Base-by-base conservation (phyloP, 2,329 filamentous ascomycete species). In the Beauveria medogensis region DNA sequence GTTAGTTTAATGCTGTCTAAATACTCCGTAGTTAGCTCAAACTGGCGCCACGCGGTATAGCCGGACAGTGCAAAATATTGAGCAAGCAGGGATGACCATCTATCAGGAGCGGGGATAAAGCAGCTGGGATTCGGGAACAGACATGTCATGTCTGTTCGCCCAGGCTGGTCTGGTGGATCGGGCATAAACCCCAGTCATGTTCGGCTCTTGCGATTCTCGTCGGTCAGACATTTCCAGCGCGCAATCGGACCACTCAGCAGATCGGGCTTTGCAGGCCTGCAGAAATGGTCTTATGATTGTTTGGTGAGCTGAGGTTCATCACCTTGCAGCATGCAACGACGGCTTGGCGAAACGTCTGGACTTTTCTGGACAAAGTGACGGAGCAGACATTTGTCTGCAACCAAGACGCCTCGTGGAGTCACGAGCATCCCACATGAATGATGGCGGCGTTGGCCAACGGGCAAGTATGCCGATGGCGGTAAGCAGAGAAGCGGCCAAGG, bases 131-230 rank as follows among this genome's bases (percentile, higher is more conserved):
- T 37, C 12, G 34, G 5, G 53, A 46, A 30, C 53, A 47, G 41
- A 34, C 54, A 57, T 50, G 16, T 16, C 22, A 57, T 46, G 30
- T 10, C 18, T 30, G 34, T 37, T 28, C 28, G 55, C 40, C 54
- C 30, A 18, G n/a, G 54, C 43, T 48, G 18, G 54, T 56, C 44
- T 57, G 44, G 44, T 50, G 55, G 55, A 57, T 30, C 55, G 54
- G 44, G 16, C 40, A 20, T 37, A 12, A 14, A 22, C 24, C 14
- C 18, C 20, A n/a, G 28, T 8, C 43, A 57, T 28, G 41, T 40
- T 40, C 51, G 28, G 30, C 43, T 50, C 30, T 30, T 50, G 55
- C 22, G n/a, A 57, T 41, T 34, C 55, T 57, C 16, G 30, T 46
- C 44, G 44, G 55, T 50, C 44, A 48, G 55, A 20, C 44, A 26